phyloP scores from a whole-genome alignment of 441 rosid genomes.

The Capsella rubella region DNA sequence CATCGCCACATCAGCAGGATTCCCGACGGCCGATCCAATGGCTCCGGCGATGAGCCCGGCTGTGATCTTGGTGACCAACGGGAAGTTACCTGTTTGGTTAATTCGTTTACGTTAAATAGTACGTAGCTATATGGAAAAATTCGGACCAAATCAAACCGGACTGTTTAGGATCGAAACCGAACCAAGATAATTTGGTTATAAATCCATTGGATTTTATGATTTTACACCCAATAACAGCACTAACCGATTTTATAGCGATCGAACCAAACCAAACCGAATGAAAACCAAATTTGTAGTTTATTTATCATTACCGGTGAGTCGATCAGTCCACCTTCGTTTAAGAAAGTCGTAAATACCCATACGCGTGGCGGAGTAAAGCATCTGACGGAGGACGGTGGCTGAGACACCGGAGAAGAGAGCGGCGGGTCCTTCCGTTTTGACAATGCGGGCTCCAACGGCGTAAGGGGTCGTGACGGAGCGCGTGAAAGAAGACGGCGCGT shows the following conservation, averaged over 20 bases:
- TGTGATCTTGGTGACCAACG: constrained; percentile 54
- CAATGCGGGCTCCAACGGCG: constrained; percentile 56
- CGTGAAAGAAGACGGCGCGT: constrained; percentile 50
- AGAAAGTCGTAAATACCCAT: constrained; percentile 77
- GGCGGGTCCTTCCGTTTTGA: constrained; percentile 60
- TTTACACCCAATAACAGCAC: background rate
- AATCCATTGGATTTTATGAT: background rate
- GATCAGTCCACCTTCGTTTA: constrained; percentile 68
- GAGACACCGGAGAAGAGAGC: constrained; percentile 74
- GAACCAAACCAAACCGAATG: background rate
- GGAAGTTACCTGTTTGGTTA: constrained; percentile 46
- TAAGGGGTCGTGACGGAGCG: constrained; percentile 53
- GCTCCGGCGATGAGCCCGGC: constrained; percentile 75
- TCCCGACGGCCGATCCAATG: constrained; percentile 67
- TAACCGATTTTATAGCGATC: too few species aligned
- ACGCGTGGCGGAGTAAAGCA: constrained; percentile 77
- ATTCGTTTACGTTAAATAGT: background rate
- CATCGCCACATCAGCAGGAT: constrained; percentile 77
- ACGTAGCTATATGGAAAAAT: background rate
- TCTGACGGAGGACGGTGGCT: constrained; percentile 76
- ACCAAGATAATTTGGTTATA: background rate
- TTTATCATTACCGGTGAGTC: constrained; percentile 42
- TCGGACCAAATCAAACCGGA: background rate
- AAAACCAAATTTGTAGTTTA: background rate
- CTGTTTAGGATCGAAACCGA: background rate